Evolutionary conservation across 148 eudicot genomes (phyloP), one percentile per base, ranked within the genome.

Genomic region (Pharnaceum exiguum): DNA sequence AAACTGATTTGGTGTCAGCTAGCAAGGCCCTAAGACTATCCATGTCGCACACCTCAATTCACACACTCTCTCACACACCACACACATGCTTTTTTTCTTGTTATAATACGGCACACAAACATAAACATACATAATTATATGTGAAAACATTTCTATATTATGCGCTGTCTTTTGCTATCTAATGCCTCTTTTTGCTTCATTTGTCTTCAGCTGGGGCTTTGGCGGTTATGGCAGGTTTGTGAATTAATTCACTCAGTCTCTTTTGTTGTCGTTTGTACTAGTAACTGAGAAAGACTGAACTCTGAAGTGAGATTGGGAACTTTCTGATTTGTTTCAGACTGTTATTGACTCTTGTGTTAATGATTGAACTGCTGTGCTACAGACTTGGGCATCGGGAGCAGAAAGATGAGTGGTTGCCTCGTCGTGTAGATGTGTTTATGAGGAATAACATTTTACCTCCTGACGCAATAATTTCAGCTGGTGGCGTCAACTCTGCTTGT

Each of bases 171-270:
- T 16, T 40, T 2, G 31, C 33, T 31, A 15, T 10, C 2, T 33
- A 13, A 51, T 44, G 32, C 56, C 27, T 31, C 24, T 23, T 42
- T 23, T 22, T 42, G 25, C 33, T 39, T 23, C 2, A 13, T 43
- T 23, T 65, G 23, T 71, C 8, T 67, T 59, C 74, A 94, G 99
- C 75, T 94, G 99, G 99, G 99, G 99, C 50, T 86, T 29, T 75
- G 99, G 99, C 50, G 99, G 99, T 59, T 86, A 94, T 75, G 99
- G 99, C 76, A 89, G 99, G 99, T 94, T 48, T 45, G 78, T 83
- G 49, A 25, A 26, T 38, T 32, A 23, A 63, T 42, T 45, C 16
- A 19, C 24, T 19, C 43, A 15, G 7, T 55, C 47, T 57, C 51
- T 46, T 32, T 53, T 40, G 30, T 13, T 40, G 21, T 33, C 33